Conservation (phyloP, 495 filamentous ascomycete species). For the Penicillium egyptiacum region DNA sequence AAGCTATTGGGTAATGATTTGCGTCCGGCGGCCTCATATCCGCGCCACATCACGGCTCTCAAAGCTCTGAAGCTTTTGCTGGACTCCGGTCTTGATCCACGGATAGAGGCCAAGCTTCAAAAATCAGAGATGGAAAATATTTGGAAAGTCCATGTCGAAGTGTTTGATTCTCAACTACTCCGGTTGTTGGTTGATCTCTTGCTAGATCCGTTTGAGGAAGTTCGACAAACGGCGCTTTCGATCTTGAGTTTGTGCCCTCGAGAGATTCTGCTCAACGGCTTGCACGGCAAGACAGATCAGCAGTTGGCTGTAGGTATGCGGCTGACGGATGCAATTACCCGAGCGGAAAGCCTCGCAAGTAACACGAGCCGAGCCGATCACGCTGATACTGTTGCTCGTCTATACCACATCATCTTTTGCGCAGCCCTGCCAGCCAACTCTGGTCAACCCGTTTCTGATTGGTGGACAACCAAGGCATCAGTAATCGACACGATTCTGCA, state of each 20-base stretch:
- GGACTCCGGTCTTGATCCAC: conserved; percentile 51
- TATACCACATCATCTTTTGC: conserved; percentile 53
- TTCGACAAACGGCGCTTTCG: conserved; percentile 63
- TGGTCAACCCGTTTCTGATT: conserved; percentile 19
- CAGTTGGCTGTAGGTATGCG: conserved; percentile 11
- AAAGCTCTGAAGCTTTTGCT: conserved; percentile 63
- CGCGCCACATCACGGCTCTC: conserved; percentile 78
- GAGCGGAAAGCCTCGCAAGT: conserved; percentile 55
- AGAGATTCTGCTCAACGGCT: conserved; percentile 24
- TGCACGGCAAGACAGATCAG: conserved; percentile 10
- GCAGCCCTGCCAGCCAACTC: conserved; percentile 25
- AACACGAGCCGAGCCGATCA: conserved; percentile 79
- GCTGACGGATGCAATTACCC: conserved; percentile 34
- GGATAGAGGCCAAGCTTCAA: conserved; percentile 28
- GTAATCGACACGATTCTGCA: conserved; percentile 48
- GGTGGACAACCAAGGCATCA: conserved; percentile 40
- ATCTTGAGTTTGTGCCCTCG: conserved; percentile 54
- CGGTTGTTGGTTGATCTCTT: conserved; percentile 70
- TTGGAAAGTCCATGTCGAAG: conserved; percentile 55
- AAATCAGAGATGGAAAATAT: conserved; percentile 27
- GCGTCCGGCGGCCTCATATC: conserved; percentile 74
- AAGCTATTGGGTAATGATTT: conserved; percentile 71
- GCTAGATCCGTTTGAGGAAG: conserved; percentile 90
- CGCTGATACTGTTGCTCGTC: conserved; percentile 77
- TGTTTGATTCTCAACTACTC: conserved; percentile 52